Conservation (phyloP, 345 rosid species). For the Lepidium didymum region DNA sequence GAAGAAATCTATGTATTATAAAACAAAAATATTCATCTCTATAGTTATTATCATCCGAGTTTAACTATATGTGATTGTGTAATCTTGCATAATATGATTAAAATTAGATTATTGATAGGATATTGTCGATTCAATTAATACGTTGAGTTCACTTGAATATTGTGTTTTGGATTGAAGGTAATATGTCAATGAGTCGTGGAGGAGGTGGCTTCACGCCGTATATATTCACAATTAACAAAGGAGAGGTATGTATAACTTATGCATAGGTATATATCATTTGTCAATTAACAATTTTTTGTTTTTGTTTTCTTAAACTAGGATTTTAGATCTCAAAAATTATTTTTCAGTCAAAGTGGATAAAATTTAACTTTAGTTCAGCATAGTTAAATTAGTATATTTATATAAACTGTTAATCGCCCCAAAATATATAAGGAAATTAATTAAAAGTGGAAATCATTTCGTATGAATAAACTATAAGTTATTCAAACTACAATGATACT, state of each 20-base stretch:
- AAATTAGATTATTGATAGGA: too few species aligned
- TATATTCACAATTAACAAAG: slow-evolving; percentile 41
- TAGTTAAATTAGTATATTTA: background rate
- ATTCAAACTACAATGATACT: too few species aligned
- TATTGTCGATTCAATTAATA: too few species aligned
- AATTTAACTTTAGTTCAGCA: background rate
- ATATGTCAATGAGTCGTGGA: slow-evolving; percentile 36
- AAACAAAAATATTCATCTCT: too few species aligned
- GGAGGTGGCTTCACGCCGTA: slow-evolving; percentile 66
- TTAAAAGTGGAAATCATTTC: background rate
- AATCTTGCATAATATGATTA: too few species aligned
- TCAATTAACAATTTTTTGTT: background rate
- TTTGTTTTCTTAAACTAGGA: background rate
- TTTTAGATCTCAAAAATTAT: background rate
- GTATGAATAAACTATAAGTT: too few species aligned
- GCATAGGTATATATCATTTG: background rate
- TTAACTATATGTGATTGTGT: too few species aligned
- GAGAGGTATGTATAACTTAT: slow-evolving; percentile 42
- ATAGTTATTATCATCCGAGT: too few species aligned
- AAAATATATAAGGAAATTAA: background rate
- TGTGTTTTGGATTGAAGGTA: slow-evolving; percentile 40
- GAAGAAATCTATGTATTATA: too few species aligned
- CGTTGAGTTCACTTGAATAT: too few species aligned
- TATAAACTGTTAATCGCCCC: background rate
- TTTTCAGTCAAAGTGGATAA: background rate